A percentile compares a stretch with the other conserved stretches of the same genome.
Evolutionary conservation across 768 basidiomycete genomes (phyloP).

Genomic region (Trametes elegans): DNA sequence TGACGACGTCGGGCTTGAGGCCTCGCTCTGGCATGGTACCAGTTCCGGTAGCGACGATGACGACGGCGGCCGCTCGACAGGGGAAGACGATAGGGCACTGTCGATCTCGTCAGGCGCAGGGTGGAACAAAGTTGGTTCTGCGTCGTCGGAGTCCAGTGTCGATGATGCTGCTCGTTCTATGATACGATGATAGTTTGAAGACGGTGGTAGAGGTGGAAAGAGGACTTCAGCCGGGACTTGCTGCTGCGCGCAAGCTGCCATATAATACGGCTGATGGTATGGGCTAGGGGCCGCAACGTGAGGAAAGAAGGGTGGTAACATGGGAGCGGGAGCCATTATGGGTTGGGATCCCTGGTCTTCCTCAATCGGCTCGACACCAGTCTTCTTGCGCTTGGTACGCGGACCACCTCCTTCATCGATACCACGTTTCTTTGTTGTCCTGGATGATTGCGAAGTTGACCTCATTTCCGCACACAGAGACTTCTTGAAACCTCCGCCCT

Average conservation of each 20-base stretch:
- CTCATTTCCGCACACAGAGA: conserved; percentile 43
- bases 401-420: conserved; percentile 25
- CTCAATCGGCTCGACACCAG: conserved; percentile 14
- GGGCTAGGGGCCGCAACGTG: conserved; percentile 36
- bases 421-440: conserved; percentile 38
- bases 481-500: conserved; percentile 79
- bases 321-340: conserved; percentile 21
- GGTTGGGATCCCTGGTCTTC: conserved; percentile 14
- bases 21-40: conserved; percentile 60
- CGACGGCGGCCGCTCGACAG: conserved; percentile 19
- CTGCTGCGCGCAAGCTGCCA: conserved; percentile 48
- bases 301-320: conserved; percentile 30
- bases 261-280: conserved; percentile 76
- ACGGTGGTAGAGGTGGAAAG: conserved; percentile 69
- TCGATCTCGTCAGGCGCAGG: background rate
- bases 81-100: conserved; percentile 1
- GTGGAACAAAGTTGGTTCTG: no score
- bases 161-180: conserved; percentile 11
- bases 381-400: conserved; percentile 32
- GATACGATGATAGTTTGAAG: conserved; percentile 39
- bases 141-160: no score
- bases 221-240: conserved; percentile 62
- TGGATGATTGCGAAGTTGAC: conserved; percentile 33
- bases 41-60: conserved; percentile 56
- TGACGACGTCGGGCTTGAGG: conserved; percentile 58